Conservation (phyloP, 148 eudicot genomes). For the Dianthus caryophyllus region DNA sequence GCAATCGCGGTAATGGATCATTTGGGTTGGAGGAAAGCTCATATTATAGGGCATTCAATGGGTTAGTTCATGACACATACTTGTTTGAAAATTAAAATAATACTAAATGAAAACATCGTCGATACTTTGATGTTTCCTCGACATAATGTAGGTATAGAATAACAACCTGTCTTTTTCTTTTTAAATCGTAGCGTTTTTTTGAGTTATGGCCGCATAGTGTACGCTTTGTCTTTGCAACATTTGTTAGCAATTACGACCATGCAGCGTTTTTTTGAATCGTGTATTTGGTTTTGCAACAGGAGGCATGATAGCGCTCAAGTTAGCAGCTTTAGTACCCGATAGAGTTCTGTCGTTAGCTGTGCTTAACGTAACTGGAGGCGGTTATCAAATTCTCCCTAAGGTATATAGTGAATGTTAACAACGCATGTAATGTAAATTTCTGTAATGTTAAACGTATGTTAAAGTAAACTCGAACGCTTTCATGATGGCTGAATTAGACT, state of each 20-base stretch:
- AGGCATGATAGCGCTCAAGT: constrained; percentile 91
- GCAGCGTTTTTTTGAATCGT: constrained; percentile 8
- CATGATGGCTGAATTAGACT: not conserved
- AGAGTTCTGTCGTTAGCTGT: constrained; percentile 80
- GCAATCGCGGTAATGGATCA: constrained; percentile 90
- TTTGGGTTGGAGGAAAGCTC: constrained; percentile 87
- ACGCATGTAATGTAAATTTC: not conserved
- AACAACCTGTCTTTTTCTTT: no score
- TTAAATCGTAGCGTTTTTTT: no score
- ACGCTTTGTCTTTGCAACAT: no score
- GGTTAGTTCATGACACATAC: constrained; percentile 44
- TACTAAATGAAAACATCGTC: no score
- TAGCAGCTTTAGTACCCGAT: constrained; percentile 78
- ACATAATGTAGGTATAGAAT: no score
- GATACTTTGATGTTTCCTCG: no score
- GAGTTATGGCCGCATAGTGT: no score
- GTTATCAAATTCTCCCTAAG: constrained; percentile 90
- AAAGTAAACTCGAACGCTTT: no score
- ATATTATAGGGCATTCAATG: constrained; percentile 96
- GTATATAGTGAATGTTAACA: constrained; percentile 35
- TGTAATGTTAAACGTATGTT: not conserved
- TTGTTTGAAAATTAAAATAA: no score
- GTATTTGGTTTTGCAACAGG: constrained; percentile 42
- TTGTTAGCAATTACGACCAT: not conserved
- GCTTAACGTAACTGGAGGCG: constrained; percentile 95